Percentiles rank a stretch among this genome's conserved stretches.
Conservation (phyloP, 495 filamentous ascomycete genomes). For the Penicillium dipodomyicola region DNA sequence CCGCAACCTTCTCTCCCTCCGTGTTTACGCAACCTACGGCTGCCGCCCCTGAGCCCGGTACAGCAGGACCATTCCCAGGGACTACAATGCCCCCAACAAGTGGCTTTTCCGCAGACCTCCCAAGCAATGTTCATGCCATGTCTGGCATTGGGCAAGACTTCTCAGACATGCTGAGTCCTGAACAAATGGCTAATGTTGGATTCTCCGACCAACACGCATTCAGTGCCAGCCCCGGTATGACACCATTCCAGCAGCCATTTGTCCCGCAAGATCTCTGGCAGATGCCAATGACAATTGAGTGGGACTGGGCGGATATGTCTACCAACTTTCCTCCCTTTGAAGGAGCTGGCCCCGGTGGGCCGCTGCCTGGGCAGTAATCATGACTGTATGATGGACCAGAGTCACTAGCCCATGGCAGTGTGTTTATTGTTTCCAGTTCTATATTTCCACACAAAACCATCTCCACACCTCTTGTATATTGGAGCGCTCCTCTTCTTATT, state of each 20-base stretch:
- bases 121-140: constrained; percentile 33
- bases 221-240: constrained; percentile 43
- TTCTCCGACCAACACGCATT: constrained; percentile 46
- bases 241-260: constrained; percentile 80
- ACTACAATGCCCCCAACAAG: constrained; percentile 36
- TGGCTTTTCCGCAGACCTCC: constrained; percentile 25
- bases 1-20: constrained; percentile 36
- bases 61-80: constrained; percentile 29
- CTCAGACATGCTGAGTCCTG: constrained; percentile 41
- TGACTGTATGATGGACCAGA: constrained; percentile 16
- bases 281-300: constrained; percentile 94
- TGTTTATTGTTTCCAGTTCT: not conserved
- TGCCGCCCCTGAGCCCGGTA: constrained; percentile 24
- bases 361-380: constrained; percentile 25
- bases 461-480: constrained; percentile 18
- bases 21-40: constrained; percentile 32
- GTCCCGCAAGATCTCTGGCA: constrained; percentile 97
- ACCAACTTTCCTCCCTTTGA: constrained; percentile 49
- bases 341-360: constrained; percentile 23
- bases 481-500: constrained; percentile 3
- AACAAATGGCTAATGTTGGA: constrained; percentile 34
- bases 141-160: constrained; percentile 40
- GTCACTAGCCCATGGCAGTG: constrained; percentile 8
- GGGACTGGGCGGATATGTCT: constrained; percentile 93
- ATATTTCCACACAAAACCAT: constrained; percentile 2